Evolutionary conservation across 768 basidiomycete species (phyloP).

Genomic region (Boletus patriciae): DNA sequence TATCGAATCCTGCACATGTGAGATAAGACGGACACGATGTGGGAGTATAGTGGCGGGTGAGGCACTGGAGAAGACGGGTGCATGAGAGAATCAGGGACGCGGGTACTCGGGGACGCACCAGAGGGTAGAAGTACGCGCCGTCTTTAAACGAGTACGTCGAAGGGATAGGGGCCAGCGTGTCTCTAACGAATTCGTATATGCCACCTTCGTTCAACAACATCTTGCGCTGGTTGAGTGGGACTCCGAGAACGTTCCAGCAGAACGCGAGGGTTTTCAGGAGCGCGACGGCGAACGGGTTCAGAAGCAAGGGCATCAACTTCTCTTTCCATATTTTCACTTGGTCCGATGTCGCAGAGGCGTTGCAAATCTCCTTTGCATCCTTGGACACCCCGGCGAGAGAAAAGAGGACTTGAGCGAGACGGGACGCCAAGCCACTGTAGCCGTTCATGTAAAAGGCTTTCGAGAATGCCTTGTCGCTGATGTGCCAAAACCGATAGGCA

Average conservation of each 20-base stretch:
- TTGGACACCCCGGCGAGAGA: constrained; percentile 54
- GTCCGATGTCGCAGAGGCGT: constrained; percentile 50
- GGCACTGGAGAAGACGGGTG: constrained; percentile 21
- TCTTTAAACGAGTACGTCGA: constrained; percentile 53
- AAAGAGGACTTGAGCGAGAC: constrained; percentile 59
- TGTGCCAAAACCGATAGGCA: constrained; percentile 77
- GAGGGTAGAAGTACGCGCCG: constrained; percentile 64
- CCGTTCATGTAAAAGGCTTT: constrained; percentile 67
- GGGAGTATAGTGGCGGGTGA: constrained; percentile 53
- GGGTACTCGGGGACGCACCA: constrained; percentile 34
- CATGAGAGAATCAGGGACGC: constrained; percentile 1
- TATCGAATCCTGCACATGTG: no score
- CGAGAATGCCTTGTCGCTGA: constrained; percentile 50
- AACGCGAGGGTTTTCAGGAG: constrained; percentile 46
- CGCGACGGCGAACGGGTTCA: constrained; percentile 57
- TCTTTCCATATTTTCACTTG: constrained; percentile 64
- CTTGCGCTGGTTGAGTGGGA: constrained; percentile 66
- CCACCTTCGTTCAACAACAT: constrained; percentile 57
- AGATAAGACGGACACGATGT: no score
- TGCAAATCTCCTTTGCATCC: constrained; percentile 57
- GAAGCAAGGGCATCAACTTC: constrained; percentile 58
- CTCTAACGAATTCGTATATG: constrained; percentile 48
- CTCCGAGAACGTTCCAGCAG: constrained; percentile 79
- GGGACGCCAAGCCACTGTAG: constrained; percentile 67
- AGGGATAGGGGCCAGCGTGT: constrained; percentile 52